These are phyloP conservation scores for Trametes cubensis DNA, from an alignment of 768 basidiomycete genomes.

Conservation along the genomic window DNA sequence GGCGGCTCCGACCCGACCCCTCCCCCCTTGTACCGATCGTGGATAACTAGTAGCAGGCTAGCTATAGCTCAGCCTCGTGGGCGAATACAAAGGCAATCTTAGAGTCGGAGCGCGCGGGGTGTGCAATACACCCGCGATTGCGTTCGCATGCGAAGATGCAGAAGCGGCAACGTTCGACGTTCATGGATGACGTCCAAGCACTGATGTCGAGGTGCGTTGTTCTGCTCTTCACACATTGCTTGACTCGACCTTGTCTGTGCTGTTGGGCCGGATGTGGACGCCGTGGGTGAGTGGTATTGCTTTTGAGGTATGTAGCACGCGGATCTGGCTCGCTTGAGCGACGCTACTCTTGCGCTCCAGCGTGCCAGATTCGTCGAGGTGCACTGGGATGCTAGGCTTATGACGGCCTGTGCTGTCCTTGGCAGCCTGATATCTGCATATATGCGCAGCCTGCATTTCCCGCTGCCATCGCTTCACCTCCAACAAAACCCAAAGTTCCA, in stretches of 20 bases:
- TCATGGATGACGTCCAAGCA: constrained; percentile 5
- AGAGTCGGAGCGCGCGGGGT: constrained; percentile 3
- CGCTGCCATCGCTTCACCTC: background rate
- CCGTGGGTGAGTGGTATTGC: constrained; percentile 3
- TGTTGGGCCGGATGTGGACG: constrained; percentile 3
- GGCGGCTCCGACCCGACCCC: no score
- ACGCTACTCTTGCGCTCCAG: no score
- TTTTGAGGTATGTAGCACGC: background rate
- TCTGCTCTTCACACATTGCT: no score
- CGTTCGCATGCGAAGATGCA: no score
- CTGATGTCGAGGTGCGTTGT: constrained; percentile 10
- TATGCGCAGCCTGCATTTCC: background rate
- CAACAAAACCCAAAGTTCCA: no score
- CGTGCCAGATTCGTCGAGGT: no score
- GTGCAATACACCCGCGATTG: no score
- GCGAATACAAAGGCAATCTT: constrained; percentile 21
- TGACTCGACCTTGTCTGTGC: background rate
- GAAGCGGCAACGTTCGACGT: no score
- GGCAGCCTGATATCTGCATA: no score
- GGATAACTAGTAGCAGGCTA: constrained; percentile 2
- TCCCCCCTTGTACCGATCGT: constrained; percentile 21
- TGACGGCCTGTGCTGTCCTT: no score
- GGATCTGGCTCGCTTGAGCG: no score
- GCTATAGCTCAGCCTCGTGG: background rate
- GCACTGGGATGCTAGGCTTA: no score